These are phyloP conservation scores for Vaccinium myrtillus DNA, from an alignment of 148 eudicot genomes.

Conservation along the genomic window DNA sequence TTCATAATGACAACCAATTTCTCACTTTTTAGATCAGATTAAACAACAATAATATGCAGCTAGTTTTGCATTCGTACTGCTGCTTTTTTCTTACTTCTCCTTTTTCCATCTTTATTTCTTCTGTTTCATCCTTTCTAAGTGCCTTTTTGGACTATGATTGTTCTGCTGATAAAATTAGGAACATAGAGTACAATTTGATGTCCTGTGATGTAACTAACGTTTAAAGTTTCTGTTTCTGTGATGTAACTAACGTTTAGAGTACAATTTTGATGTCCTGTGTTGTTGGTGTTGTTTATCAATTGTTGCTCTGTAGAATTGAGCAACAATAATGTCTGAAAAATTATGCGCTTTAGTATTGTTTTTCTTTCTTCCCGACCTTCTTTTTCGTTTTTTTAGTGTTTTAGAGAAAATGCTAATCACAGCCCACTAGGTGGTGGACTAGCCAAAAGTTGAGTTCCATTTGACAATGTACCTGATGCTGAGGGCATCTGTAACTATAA, in stretches of 20 bases:
- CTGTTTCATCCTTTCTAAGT: not conserved
- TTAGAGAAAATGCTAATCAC: not conserved
- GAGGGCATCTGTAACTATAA: not conserved
- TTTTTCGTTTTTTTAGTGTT: not conserved
- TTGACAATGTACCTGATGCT: not conserved
- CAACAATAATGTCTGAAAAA: not conserved
- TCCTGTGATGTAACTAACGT: not conserved
- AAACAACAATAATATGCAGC: not conserved
- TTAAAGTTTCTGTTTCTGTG: not conserved
- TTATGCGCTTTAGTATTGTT: not conserved
- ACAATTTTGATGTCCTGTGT: not conserved
- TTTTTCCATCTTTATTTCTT: not conserved
- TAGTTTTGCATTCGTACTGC: not conserved
- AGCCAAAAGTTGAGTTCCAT: not conserved
- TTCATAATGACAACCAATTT: not conserved
- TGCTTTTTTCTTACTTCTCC: not conserved
- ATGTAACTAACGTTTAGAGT: not conserved
- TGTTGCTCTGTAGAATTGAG: not conserved
- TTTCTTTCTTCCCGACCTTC: not conserved
- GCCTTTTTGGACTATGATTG: not conserved
- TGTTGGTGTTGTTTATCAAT: not conserved
- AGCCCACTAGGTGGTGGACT: not conserved
- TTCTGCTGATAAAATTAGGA: not conserved
- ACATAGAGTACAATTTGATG: not conserved
- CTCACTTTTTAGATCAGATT: not conserved